A percentile compares a stretch with the other conserved stretches of the same genome.
Evolutionary conservation across 208 protist genomes (phyloP).

Genomic region (Naegleria lovaniensis): DNA sequence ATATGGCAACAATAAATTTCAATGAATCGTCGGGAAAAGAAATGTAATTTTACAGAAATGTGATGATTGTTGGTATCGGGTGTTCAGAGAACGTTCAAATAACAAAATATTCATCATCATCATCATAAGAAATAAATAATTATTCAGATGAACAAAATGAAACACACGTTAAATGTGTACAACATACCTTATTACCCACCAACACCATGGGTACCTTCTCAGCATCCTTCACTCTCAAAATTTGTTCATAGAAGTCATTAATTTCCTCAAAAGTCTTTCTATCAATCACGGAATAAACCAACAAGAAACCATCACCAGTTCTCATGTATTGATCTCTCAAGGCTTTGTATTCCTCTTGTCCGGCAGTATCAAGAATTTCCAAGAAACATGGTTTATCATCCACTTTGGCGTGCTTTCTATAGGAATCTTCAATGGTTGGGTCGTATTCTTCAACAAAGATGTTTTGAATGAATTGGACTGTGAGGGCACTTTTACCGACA

Average conservation of each 20-base stretch:
- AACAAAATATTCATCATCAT: no score
- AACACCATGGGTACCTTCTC: constrained; percentile 50
- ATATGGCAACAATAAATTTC: no score
- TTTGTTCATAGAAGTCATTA: constrained; percentile 41
- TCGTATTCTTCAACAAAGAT: constrained; percentile 51
- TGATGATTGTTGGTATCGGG: no score
- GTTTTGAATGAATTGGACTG: constrained; percentile 32
- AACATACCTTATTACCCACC: constrained; percentile 49
- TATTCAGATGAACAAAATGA: no score
- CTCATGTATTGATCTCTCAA: constrained; percentile 47
- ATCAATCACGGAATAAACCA: constrained; percentile 50
- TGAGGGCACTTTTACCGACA: constrained; percentile 23
- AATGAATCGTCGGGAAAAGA: no score
- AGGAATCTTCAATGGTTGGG: constrained; percentile 63
- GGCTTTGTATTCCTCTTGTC: constrained; percentile 55
- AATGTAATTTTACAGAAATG: no score
- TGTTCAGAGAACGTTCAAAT: no score
- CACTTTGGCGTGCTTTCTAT: constrained; percentile 54
- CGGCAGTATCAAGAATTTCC: constrained; percentile 75
- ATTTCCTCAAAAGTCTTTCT: constrained; percentile 52
- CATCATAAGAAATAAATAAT: no score
- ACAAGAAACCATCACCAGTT: constrained; percentile 51
- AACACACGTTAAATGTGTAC: constrained; percentile 50
- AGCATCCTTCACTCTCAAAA: constrained; percentile 52
- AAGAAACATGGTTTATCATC: constrained; percentile 55